Evolutionary conservation across 192 early-diverging fungal species (phyloP).

Genomic region (Gamsiella multidivaricata): DNA sequence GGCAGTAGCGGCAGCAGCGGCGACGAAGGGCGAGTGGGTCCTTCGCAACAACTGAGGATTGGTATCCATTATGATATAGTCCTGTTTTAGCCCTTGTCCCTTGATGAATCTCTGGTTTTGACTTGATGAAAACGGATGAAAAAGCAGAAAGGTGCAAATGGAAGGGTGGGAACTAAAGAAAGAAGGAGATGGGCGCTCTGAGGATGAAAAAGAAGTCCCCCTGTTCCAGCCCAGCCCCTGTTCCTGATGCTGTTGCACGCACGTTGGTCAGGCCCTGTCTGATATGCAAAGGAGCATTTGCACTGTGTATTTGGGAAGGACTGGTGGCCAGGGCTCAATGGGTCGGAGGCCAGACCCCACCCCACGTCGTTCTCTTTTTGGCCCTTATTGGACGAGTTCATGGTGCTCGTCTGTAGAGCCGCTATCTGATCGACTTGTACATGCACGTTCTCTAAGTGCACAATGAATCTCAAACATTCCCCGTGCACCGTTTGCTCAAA

Average conservation of each 20-base stretch:
- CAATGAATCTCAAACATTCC: too few relatives aligned
- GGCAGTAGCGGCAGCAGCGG: conserved; percentile 21
- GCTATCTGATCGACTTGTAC: too few relatives aligned
- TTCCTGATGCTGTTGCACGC: too few relatives aligned
- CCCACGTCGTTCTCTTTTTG: neutral
- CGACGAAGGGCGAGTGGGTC: conserved; percentile 46
- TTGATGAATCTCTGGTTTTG: too few relatives aligned
- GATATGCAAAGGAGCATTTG: too few relatives aligned
- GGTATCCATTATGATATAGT: conserved; percentile 25
- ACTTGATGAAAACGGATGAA: neutral
- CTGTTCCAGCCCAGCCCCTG: too few relatives aligned
- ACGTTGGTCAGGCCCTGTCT: too few relatives aligned
- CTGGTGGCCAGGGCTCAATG: conserved; percentile 6
- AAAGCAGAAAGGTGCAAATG: too few relatives aligned
- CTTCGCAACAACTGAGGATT: conserved; percentile 41
- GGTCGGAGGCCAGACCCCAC: neutral
- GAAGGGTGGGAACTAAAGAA: neutral
- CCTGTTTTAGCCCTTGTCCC: neutral
- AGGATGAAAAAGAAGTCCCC: conserved; percentile 1
- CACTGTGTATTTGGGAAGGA: neutral
- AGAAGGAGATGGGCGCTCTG: neutral
- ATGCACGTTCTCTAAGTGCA: too few relatives aligned
- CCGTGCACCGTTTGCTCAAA: too few relatives aligned
- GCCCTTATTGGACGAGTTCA: conserved; percentile 7
- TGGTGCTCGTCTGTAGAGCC: too few relatives aligned